Base-by-base conservation (phyloP, 129 eudicot genomes). In the Helianthus tuberosus region DNA sequence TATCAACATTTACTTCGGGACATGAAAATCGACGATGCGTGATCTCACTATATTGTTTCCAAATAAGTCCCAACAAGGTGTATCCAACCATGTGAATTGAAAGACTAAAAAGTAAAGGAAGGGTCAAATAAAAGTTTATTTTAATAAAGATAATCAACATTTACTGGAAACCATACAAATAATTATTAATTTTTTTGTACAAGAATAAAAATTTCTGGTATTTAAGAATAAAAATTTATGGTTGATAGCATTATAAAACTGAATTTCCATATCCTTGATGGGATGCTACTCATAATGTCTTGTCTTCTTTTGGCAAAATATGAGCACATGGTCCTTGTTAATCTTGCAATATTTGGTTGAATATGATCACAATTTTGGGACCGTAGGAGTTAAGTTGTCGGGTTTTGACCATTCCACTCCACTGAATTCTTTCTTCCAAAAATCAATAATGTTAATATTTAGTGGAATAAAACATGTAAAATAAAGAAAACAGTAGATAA, bases 321-420 rank as follows among this genome's bases (percentile, higher is more conserved):
- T 54, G 74, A 76, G 51, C 74, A 44, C 74, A 76, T 58, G 80
- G 69, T 47, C 80, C 75, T 68, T 68, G 38, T 15, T 62, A 58
- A 73, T 67, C 73, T 67, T 49, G 68, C 65, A 47, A 11, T 46
- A 68, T 68, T 53, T 76, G 15, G 72, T 53, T 75, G 35, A 75
- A 52, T 75, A 64, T 75, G 72, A 68, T 76, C 74, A 67, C 66
- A 17, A 67, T n/a, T 76, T 76, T 17, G 75, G 80, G 80, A 76
- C 80, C 80, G 61, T 76, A 16, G 39, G 68, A 76, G 59, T 67
- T 76, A 68, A 44, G 74, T 67, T 76, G 80, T 76, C 80, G 74
- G 73, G 32, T 76, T 76, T 76, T 76, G 80, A 76, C 80, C 80
- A 68, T 68, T 58, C 80, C 80, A 68, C 80, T 58, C 80, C 80